These are phyloP conservation scores for Trichoderma virens DNA, from an alignment of 495 filamentous ascomycete species.

Conservation along the genomic window DNA sequence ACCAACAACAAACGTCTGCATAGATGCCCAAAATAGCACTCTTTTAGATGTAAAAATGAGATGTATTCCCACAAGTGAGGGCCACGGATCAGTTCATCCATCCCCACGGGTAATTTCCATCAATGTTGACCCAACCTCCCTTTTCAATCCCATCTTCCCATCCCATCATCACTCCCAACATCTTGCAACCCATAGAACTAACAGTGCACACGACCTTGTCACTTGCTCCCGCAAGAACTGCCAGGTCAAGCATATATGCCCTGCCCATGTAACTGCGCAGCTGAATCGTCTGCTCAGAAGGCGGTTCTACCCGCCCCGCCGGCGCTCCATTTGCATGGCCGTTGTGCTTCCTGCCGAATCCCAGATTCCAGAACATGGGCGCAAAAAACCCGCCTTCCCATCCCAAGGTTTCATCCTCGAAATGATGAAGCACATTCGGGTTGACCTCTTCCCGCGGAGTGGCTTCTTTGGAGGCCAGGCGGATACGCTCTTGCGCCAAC, in stretches of 20 bases:
- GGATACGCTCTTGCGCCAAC: conserved; percentile 58
- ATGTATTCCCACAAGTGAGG: not conserved
- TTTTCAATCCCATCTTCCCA: conserved; percentile 57
- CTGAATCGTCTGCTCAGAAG: conserved; percentile 44
- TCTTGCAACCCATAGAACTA: conserved; percentile 54
- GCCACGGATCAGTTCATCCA: conserved; percentile 37
- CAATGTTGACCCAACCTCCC: conserved; percentile 62
- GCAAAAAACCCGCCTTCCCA: conserved; percentile 73
- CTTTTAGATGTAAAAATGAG: no score
- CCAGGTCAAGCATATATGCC: conserved; percentile 65
- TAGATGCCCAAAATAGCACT: no score
- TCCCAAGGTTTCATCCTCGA: conserved; percentile 57
- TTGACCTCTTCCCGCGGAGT: conserved; percentile 27
- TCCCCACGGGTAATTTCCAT: conserved; percentile 55
- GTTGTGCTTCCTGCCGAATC: conserved; percentile 29
- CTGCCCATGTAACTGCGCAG: conserved; percentile 58
- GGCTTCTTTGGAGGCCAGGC: conserved; percentile 50
- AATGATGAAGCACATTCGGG: conserved; percentile 41
- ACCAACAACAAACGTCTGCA: not conserved
- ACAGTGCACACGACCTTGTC: conserved; percentile 61
- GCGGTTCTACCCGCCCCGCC: conserved; percentile 15
- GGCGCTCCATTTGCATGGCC: conserved; percentile 17
- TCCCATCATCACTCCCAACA: conserved; percentile 72
- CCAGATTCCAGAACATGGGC: conserved; percentile 61
- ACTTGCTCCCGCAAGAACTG: conserved; percentile 52